phyloP scores from a whole-genome alignment of 2,329 filamentous ascomycete genomes.

The Aspergillus sergii region DNA sequence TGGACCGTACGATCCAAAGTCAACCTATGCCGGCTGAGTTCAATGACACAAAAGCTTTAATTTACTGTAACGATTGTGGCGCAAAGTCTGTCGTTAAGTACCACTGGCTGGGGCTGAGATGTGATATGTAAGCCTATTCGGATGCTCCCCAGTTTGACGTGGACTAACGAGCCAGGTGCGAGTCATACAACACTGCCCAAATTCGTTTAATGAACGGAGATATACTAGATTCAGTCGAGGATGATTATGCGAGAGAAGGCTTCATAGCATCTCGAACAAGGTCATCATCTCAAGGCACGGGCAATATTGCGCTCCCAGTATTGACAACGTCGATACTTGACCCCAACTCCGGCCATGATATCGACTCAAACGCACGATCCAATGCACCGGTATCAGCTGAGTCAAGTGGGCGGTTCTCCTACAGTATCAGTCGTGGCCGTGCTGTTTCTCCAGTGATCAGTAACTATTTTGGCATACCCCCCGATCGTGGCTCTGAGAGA shows the following conservation, averaged over 20 bases:
- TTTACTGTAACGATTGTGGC: constrained; percentile 94
- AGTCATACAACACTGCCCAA: constrained; percentile 51
- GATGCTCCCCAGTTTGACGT: not conserved
- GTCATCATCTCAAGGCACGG: constrained; percentile 31
- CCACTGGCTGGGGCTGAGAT: constrained; percentile 94
- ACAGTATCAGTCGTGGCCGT: constrained; percentile 41
- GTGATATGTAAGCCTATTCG: constrained; percentile 54
- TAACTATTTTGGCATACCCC: constrained; percentile 49
- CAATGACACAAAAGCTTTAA: constrained; percentile 73
- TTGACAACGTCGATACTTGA: constrained; percentile 33
- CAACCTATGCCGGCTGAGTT: constrained; percentile 94
- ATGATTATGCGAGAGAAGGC: constrained; percentile 25
- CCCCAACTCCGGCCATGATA: constrained; percentile 27
- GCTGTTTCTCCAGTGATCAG: constrained; percentile 47
- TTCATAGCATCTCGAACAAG: constrained; percentile 22
- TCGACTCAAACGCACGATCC: constrained; percentile 22
- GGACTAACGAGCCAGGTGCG: constrained; percentile 38
- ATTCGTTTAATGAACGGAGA: constrained; percentile 42
- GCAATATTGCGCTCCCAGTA: constrained; percentile 23
- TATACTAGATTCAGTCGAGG: constrained; percentile 26
- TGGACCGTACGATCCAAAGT: constrained; percentile 81
- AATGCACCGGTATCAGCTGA: constrained; percentile 23
- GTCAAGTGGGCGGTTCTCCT: constrained; percentile 31
- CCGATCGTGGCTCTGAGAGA: constrained; percentile 34
- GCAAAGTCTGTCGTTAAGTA: constrained; percentile 84